Conservation (phyloP, 495 filamentous ascomycete genomes). For the Penicillium maclennaniae region DNA sequence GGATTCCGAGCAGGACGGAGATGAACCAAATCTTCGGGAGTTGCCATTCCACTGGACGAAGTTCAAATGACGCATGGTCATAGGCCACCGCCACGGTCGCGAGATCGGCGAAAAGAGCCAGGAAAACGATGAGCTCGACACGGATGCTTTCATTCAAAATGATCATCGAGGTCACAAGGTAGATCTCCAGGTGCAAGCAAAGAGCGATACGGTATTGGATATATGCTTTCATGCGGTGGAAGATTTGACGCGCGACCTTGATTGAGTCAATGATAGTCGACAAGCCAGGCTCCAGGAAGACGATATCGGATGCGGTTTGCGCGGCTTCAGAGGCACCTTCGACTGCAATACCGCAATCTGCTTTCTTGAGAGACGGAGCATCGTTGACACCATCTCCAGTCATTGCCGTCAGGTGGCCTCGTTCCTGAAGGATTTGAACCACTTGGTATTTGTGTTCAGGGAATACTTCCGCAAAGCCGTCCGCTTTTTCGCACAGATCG, state of each 20-base stretch:
- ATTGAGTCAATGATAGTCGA: slow-evolving; percentile 71
- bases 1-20: slow-evolving; percentile 57
- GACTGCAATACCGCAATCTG: slow-evolving; percentile 72
- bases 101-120: slow-evolving; percentile 70
- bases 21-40: slow-evolving; percentile 76
- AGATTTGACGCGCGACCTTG: slow-evolving; percentile 71
- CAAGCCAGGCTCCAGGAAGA: slow-evolving; percentile 71
- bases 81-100: slow-evolving; percentile 72
- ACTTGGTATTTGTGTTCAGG: slow-evolving; percentile 98
- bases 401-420: slow-evolving; percentile 96
- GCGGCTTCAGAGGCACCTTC: slow-evolving; percentile 72
- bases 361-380: slow-evolving; percentile 93
- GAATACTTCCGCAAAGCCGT: slow-evolving; percentile 84
- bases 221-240: slow-evolving; percentile 77
- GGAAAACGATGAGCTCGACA: slow-evolving; percentile 65
- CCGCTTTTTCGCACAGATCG: slow-evolving; percentile 68
- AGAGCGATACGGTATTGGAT: slow-evolving; percentile 76
- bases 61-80: slow-evolving; percentile 67
- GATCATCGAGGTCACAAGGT: slow-evolving; percentile 68
- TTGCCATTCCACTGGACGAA: slow-evolving; percentile 71
- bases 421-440: slow-evolving; percentile 93
- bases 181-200: slow-evolving; percentile 70
- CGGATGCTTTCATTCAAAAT: slow-evolving; percentile 69
- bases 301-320: slow-evolving; percentile 70
- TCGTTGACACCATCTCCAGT: slow-evolving; percentile 98